These are phyloP conservation scores for Porphyrellus sp. DNA, from an alignment of 1,284 basidiomycete genomes.

Conservation along the genomic window DNA sequence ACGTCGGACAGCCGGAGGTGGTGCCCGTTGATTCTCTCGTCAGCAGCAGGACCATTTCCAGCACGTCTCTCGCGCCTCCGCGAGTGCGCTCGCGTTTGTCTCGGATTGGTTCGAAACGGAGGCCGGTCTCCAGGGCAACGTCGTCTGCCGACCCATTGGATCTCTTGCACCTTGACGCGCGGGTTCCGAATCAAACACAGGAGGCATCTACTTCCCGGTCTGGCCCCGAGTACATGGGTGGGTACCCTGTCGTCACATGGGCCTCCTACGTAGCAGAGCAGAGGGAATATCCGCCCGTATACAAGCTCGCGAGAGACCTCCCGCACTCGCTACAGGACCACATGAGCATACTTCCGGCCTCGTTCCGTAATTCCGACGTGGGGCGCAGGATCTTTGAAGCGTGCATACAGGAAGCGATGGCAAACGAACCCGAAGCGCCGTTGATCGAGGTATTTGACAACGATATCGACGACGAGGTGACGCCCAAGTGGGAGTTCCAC, in stretches of 20 bases:
- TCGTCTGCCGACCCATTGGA: neutral
- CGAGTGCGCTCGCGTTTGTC: neutral
- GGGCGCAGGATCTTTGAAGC: slow-evolving; percentile 52
- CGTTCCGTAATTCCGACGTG: slow-evolving; percentile 34
- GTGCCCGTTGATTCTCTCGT: neutral
- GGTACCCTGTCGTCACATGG: slow-evolving; percentile 28
- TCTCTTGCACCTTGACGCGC: neutral
- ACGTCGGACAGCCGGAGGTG: slow-evolving; percentile 12
- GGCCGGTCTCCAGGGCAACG: neutral
- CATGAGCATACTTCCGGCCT: slow-evolving; percentile 44
- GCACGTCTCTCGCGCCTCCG: slow-evolving; percentile 4
- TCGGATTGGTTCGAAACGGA: neutral
- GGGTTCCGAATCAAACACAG: neutral
- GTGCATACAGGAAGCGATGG: slow-evolving; percentile 51
- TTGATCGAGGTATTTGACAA: slow-evolving; percentile 61
- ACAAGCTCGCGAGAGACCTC: slow-evolving; percentile 41
- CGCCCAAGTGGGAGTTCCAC: slow-evolving; percentile 73
- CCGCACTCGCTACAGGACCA: slow-evolving; percentile 51
- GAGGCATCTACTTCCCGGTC: neutral
- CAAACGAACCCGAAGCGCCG: slow-evolving; percentile 66
- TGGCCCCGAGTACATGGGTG: neutral
- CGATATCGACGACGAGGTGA: slow-evolving; percentile 58
- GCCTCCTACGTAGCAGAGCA: slow-evolving; percentile 19
- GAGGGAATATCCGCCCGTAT: slow-evolving; percentile 28
- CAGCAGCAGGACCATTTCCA: slow-evolving; percentile 20